Evolutionary conservation across 345 rosid species (phyloP).

Genomic region (Eucalyptus cloeziana): DNA sequence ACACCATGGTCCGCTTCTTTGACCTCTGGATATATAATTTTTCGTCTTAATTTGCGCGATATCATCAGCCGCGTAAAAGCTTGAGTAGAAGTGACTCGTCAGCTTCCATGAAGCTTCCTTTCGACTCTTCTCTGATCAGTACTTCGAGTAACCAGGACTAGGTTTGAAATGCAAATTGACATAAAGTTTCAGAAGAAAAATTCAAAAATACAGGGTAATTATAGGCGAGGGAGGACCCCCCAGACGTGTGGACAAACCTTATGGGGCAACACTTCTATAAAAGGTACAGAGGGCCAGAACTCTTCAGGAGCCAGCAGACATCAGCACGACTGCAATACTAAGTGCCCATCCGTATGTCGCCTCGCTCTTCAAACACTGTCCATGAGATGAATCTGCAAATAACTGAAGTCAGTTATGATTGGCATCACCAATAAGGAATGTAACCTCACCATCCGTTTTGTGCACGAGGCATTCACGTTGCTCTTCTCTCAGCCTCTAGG

Average conservation of each 20-base stretch:
- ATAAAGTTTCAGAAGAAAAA: background rate
- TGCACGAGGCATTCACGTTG: background rate
- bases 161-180: background rate
- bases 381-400: background rate
- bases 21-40: background rate
- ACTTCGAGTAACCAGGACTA: background rate
- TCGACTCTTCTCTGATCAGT: background rate
- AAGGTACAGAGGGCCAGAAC: background rate
- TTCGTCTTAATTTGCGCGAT: background rate
- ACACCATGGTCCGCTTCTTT: background rate
- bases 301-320: background rate
- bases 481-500: background rate
- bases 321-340: background rate
- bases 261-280: background rate
- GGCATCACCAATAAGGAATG: background rate
- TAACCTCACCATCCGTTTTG: background rate
- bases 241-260: background rate
- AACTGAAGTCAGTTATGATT: background rate
- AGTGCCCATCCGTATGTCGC: background rate
- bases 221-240: background rate
- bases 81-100: background rate
- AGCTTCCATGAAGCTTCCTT: background rate
- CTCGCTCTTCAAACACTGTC: background rate
- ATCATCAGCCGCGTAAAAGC: background rate
- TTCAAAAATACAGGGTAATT: background rate